Percentiles rank a stretch among this genome's conserved stretches.
These are phyloP conservation scores for Microstegium vimineum DNA, from an alignment of 176 grass and related monocot genomes.

Conservation along the genomic window DNA sequence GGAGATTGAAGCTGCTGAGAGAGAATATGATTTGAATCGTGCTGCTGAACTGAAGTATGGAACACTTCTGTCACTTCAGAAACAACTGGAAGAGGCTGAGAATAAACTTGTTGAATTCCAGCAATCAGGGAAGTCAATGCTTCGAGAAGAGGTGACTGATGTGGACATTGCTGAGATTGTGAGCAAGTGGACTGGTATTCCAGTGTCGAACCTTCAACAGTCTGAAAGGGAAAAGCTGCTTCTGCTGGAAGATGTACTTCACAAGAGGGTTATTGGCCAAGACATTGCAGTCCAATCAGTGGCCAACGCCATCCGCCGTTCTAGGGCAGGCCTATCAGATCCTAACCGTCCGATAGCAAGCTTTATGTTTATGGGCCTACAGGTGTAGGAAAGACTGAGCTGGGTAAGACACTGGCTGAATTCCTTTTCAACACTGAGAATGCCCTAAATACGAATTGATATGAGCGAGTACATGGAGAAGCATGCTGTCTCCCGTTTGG, in stretches of 20 bases:
- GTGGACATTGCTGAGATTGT: slow-evolving; percentile 89
- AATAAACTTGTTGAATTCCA: slow-evolving; percentile 83
- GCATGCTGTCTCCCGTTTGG: slow-evolving; percentile 86
- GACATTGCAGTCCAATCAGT: slow-evolving; percentile 87
- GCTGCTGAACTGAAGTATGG: slow-evolving; percentile 94
- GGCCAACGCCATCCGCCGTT: slow-evolving; percentile 88
- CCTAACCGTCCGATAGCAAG: slow-evolving; percentile 96
- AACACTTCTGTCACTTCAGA: slow-evolving; percentile 74
- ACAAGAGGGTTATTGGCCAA: slow-evolving; percentile 95
- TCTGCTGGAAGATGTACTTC: slow-evolving; percentile 78
- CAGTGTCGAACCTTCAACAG: slow-evolving; percentile 90
- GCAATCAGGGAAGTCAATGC: slow-evolving; percentile 82
- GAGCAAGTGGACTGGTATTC: slow-evolving; percentile 96
- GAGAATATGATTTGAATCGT: slow-evolving; percentile 83
- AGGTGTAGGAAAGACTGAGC: slow-evolving; percentile 92
- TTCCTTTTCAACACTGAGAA: slow-evolving; percentile 95
- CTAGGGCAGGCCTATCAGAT: slow-evolving; percentile 84
- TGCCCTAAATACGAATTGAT: slow-evolving; percentile 87
- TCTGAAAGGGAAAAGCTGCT: slow-evolving; percentile 90
- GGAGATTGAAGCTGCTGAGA: slow-evolving; percentile 91
- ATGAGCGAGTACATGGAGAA: slow-evolving; percentile 99
- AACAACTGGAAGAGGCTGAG: slow-evolving; percentile 78
- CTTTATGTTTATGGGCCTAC: slow-evolving; percentile 99
- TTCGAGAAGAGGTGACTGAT: slow-evolving; percentile 85
- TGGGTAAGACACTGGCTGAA: slow-evolving; percentile 78